These are phyloP conservation scores for Rhodotorula diobovata DNA, from an alignment of 768 basidiomycete species.

Conservation along the genomic window DNA sequence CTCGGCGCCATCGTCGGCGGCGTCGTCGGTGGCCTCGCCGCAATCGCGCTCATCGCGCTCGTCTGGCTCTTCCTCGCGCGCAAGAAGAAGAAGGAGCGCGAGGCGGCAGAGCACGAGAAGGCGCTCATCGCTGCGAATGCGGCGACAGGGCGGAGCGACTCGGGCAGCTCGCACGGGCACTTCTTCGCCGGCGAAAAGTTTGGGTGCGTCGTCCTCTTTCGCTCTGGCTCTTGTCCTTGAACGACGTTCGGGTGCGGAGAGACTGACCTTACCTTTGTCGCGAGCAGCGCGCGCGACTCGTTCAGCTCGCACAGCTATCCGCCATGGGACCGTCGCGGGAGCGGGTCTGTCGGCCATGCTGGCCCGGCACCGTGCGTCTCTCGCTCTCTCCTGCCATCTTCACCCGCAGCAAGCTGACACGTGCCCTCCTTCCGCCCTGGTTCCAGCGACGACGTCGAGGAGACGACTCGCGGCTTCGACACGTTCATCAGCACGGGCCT, in stretches of 20 bases:
- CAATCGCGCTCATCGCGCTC: slow-evolving; percentile 15
- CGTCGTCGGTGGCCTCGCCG: slow-evolving; percentile 35
- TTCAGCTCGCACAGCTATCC: background rate
- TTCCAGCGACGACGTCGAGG: slow-evolving; percentile 21
- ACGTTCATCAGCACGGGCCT: slow-evolving; percentile 1
- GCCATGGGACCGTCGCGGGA: background rate
- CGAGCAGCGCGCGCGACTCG: background rate
- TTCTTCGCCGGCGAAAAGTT: slow-evolving; percentile 17
- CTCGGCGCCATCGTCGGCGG: slow-evolving; percentile 33
- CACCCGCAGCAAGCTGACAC: background rate
- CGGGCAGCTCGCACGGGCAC: background rate
- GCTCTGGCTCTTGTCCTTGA: no score
- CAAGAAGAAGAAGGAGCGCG: slow-evolving; percentile 2
- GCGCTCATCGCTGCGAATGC: background rate
- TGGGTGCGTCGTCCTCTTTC: background rate
- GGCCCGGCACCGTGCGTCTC: background rate
- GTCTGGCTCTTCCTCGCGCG: slow-evolving; percentile 19
- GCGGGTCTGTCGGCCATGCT: background rate
- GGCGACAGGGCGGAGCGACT: slow-evolving; percentile 8
- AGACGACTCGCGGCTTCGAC: slow-evolving; percentile 7
- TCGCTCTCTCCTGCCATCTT: background rate
- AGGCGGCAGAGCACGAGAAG: slow-evolving; percentile 14
- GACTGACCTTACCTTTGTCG: background rate
- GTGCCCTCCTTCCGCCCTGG: no score
- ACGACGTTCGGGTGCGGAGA: background rate